Evolutionary conservation across 306 rosid genomes (phyloP), one percentile per base, ranked within the genome.

Genomic region (Citrullus mucosospermus): DNA sequence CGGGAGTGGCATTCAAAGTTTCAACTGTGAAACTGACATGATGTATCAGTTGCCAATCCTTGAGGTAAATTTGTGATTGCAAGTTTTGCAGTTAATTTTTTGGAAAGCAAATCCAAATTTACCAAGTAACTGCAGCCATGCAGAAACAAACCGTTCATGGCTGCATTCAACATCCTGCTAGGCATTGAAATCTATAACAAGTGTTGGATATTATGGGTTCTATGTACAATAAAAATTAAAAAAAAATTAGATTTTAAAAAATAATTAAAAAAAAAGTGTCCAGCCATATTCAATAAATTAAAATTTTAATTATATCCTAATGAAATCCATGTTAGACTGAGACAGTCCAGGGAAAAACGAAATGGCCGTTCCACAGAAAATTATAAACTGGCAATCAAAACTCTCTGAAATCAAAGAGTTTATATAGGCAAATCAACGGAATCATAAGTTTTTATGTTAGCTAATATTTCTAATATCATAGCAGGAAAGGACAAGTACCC

Each of bases 401-500:
- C 20, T 38, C 8, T 22, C 59, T 30, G 28, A 72, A 72, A 11
- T 30, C 58, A 22, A 75, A 57, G 57, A 20, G 5, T 51, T 20
- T 68, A 22, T 13, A 22, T 39, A 4, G 50, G 44, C n/a, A 53
- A 74, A 53, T 74, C 46, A 53, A 55, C 11, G 6, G 32, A 74
- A 74, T 53, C 17, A 0, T 0, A 74, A 30, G 11, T 32, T 53
- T 53, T 30, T 17, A 34, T 9, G 17, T 9, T 32, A 51, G 78
- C 7, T 9, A 25, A 16, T 73, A 15, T 53, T 74, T 16, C 32
- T 18, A 32, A 74, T 74, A 74, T 34, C 44, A 38, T 57, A 20
- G 57, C 30, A 6, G n/a, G 68, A 81, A 50, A 81, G 54, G 18
- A 66, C 58, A 79, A 78, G 51, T 91, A 96, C 99, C 87, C 98